Percentiles rank a stretch among this genome's conserved stretches.
Evolutionary conservation across 1,139 yeast genomes (phyloP).

Genomic region (Saccharomyces pastorianus): DNA sequence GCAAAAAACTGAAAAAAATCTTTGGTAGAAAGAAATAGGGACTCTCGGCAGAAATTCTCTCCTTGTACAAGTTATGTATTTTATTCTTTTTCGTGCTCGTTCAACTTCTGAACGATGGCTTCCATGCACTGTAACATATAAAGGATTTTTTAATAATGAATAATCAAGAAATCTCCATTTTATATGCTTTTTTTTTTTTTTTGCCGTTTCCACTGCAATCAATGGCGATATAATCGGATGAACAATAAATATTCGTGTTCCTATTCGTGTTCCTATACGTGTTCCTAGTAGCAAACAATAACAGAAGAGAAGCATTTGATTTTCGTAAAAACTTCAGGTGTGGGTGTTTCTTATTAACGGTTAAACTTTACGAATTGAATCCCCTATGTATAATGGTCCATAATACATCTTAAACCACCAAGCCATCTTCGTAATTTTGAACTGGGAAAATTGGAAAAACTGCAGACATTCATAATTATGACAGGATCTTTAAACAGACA

Average conservation of each 20-base stretch:
- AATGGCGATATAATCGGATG: not conserved
- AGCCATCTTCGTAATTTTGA: not conserved
- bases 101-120: not conserved
- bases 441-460: not conserved
- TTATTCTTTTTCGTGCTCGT: not conserved
- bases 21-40: slow-evolving; percentile 40
- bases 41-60: not conserved
- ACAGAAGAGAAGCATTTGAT: not conserved
- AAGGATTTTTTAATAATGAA: not conserved
- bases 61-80: slow-evolving; percentile 5
- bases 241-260: not conserved
- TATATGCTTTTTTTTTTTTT: not conserved
- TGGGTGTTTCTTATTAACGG: not conserved
- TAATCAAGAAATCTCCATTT: not conserved
- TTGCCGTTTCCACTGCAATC: not conserved
- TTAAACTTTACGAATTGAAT: not conserved
- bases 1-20: slow-evolving; percentile 48
- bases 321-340: not conserved
- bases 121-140: not conserved
- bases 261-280: not conserved
- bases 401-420: not conserved
- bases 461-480: not conserved
- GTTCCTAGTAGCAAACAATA: not conserved
- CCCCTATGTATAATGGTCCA: not conserved
- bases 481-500: not conserved